Conservation (phyloP, 2,329 filamentous ascomycete genomes). For the Coniochaeta pulveracea region DNA sequence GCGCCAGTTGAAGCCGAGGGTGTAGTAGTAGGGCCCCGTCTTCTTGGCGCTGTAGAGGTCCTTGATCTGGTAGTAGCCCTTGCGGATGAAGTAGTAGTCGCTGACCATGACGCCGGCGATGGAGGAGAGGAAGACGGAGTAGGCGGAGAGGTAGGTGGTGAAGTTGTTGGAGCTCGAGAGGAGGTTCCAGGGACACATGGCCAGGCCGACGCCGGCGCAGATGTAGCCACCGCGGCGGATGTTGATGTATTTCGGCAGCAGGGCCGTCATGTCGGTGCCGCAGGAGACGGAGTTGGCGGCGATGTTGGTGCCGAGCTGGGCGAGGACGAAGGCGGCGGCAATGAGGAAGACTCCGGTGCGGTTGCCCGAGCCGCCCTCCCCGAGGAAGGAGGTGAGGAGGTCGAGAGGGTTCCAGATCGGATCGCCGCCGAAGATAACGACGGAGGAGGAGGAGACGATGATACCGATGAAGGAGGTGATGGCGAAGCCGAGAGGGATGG, state of each 20-base stretch:
- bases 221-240: constrained; percentile 84
- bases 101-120: constrained; percentile 85
- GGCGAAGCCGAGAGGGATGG: constrained; percentile 61
- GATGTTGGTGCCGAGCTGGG: constrained; percentile 79
- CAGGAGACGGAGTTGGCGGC: constrained; percentile 78
- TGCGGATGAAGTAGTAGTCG: constrained; percentile 81
- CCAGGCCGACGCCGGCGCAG: constrained; percentile 67
- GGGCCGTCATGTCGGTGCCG: constrained; percentile 70
- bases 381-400: constrained; percentile 55
- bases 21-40: constrained; percentile 62
- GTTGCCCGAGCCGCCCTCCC: constrained; percentile 56
- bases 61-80: constrained; percentile 67
- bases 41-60: constrained; percentile 66
- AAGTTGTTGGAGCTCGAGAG: constrained; percentile 69
- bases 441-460: constrained; percentile 62
- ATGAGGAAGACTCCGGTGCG: constrained; percentile 70
- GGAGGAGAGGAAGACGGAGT: constrained; percentile 86
- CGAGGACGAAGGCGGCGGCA: constrained; percentile 58
- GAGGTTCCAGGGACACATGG: constrained; percentile 80
- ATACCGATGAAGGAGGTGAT: constrained; percentile 80
- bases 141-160: constrained; percentile 83
- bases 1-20: constrained; percentile 66
- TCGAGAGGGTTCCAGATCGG: constrained; percentile 65
- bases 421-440: constrained; percentile 52
- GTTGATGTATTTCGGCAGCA: constrained; percentile 68